These are phyloP conservation scores for Podaxis sp. DNA, from an alignment of 768 basidiomycete species.

Conservation along the genomic window DNA sequence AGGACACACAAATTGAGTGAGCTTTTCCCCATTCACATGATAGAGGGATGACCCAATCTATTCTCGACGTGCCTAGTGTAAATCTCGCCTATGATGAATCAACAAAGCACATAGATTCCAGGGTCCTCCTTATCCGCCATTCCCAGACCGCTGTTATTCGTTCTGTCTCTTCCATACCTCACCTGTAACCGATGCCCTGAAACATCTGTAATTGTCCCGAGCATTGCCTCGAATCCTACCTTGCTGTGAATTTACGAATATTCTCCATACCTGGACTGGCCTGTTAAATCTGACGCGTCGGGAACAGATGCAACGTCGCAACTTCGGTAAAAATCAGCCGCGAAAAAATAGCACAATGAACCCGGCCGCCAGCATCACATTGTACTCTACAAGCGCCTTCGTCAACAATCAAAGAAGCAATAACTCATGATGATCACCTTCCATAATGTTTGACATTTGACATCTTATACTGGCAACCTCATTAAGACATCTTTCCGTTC, in stretches of 20 bases:
- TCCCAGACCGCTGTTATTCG: too few relatives aligned
- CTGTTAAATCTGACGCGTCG: too few relatives aligned
- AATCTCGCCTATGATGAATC: background rate
- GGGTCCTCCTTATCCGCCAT: too few relatives aligned
- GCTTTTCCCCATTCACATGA: background rate
- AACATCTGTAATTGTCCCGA: too few relatives aligned
- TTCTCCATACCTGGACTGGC: too few relatives aligned
- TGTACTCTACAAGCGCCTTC: background rate
- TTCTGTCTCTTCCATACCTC: too few relatives aligned
- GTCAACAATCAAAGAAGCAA: background rate
- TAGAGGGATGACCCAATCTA: background rate
- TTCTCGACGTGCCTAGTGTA: background rate
- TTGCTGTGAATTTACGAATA: too few relatives aligned
- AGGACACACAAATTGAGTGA: background rate
- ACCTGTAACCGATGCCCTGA: too few relatives aligned
- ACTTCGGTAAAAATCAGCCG: background rate
- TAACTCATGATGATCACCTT: background rate
- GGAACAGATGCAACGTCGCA: background rate
- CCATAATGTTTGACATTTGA: background rate
- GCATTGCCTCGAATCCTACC: too few relatives aligned
- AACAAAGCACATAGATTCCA: too few relatives aligned
- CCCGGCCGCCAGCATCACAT: background rate
- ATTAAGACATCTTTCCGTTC: background rate
- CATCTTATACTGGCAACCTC: background rate
- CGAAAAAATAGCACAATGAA: background rate